Percentiles rank a stretch among this genome's conserved stretches.
Conservation (phyloP, 148 eudicot genomes). For the Heliamphora exappendiculata region DNA sequence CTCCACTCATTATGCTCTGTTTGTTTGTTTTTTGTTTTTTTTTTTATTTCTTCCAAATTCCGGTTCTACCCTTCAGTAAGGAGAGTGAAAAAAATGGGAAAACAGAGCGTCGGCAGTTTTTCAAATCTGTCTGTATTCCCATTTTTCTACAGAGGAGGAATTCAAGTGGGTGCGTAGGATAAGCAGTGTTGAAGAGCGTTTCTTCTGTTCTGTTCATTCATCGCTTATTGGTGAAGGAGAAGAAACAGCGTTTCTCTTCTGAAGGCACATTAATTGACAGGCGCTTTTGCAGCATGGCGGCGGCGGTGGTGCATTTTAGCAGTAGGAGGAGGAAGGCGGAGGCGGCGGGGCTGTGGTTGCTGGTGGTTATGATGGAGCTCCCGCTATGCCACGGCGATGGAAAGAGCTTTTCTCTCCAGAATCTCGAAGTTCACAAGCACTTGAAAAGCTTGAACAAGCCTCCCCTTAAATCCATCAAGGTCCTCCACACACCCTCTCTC, state of each 20-base stretch:
- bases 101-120: constrained; percentile 21
- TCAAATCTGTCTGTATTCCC: neutral
- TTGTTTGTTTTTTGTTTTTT: no score
- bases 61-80: constrained; percentile 10
- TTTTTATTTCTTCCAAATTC: neutral
- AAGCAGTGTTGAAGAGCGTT: neutral
- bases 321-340: neutral
- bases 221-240: neutral
- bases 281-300: neutral
- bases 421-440: constrained; percentile 42
- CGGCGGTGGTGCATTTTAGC: constrained; percentile 15
- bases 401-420: constrained; percentile 20
- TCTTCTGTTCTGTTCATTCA: no score
- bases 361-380: neutral
- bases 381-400: constrained; percentile 6
- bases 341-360: neutral
- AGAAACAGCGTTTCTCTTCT: neutral
- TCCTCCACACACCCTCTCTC: constrained; percentile 6
- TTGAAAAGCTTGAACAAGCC: constrained; percentile 60
- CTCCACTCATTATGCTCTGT: constrained; percentile 3
- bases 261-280: neutral
- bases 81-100: neutral
- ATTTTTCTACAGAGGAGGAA: neutral
- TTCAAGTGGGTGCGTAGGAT: neutral
- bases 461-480: constrained; percentile 60